A percentile compares a stretch with the other conserved stretches of the same genome.
Evolutionary conservation across 345 rosid genomes (phyloP).

Genomic region (Sisymbrium altissimum): DNA sequence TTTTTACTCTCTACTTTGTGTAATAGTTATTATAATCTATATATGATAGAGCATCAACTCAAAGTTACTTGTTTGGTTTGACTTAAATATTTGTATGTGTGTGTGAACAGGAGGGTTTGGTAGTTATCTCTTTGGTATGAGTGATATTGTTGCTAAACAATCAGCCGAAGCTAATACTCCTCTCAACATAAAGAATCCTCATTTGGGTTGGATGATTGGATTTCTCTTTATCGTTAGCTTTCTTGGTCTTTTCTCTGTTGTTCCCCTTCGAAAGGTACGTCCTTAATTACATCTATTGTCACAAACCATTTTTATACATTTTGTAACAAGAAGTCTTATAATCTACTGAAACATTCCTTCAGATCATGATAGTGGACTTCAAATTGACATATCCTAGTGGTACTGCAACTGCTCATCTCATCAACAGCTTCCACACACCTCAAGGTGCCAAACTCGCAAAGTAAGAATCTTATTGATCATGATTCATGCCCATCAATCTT

Average conservation of each 20-base stretch:
- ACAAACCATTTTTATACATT: neutral
- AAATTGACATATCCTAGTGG: constrained; percentile 84
- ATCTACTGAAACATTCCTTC: neutral
- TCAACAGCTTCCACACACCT: constrained; percentile 89
- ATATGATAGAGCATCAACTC: neutral
- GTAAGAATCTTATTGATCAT: constrained; percentile 35
- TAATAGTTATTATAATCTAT: neutral
- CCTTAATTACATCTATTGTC: neutral
- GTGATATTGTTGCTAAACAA: constrained; percentile 43
- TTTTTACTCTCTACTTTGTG: neutral
- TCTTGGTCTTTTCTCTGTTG: constrained; percentile 69
- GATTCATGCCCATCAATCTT: neutral
- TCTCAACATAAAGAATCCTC: constrained; percentile 47
- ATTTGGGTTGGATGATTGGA: constrained; percentile 64
- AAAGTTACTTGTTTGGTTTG: neutral
- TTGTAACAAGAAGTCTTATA: neutral
- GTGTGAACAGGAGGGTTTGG: constrained; percentile 54
- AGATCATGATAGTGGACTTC: constrained; percentile 77
- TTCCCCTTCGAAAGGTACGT: constrained; percentile 66
- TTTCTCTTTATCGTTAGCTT: constrained; percentile 77
- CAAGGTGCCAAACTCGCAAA: constrained; percentile 75
- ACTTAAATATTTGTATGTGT: neutral
- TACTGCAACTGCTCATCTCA: constrained; percentile 82
- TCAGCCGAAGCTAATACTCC: constrained; percentile 50
- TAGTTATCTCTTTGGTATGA: constrained; percentile 64